Percentiles rank a stretch among this genome's conserved stretches.
Conservation (phyloP, 176 grass and related monocot genomes). For the Bromus sterilis region DNA sequence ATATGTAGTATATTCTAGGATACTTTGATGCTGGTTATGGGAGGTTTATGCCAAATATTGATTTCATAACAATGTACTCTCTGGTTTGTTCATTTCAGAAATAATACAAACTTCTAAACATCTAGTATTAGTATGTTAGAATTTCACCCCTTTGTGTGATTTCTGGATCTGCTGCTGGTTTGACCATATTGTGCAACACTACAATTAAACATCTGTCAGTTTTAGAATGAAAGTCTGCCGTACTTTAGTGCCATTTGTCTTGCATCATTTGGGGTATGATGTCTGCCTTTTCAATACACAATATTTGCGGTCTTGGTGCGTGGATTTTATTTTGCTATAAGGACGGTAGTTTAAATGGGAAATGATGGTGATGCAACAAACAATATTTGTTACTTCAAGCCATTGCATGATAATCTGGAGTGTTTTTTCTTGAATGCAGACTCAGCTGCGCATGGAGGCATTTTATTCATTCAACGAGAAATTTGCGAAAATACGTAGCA, state of each 20-base stretch:
- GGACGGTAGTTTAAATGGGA: constrained; percentile 5
- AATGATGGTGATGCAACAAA: neutral
- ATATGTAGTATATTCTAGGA: constrained; percentile 13
- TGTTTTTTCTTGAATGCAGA: constrained; percentile 51
- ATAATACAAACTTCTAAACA: neutral
- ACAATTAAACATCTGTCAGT: neutral
- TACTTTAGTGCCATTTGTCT: neutral
- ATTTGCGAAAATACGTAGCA: constrained; percentile 97
- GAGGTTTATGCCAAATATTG: neutral
- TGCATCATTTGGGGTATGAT: neutral
- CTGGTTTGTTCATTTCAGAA: neutral
- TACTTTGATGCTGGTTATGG: constrained; percentile 3
- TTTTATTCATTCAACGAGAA: constrained; percentile 99
- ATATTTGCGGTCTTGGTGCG: neutral
- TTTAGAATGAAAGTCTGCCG: neutral
- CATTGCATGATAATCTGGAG: constrained; percentile 13
- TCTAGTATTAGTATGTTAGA: neutral
- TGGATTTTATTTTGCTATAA: constrained; percentile 16
- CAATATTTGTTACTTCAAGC: constrained; percentile 1
- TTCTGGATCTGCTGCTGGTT: constrained; percentile 1
- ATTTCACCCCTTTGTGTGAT: neutral
- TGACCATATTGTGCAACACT: neutral
- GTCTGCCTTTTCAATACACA: neutral
- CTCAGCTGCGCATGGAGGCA: constrained; percentile 79
- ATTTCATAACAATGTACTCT: neutral